Evolutionary conservation across 2,329 filamentous ascomycete genomes (phyloP), one percentile per base, ranked within the genome.

Genomic region (Ophiobolus disseminans): DNA sequence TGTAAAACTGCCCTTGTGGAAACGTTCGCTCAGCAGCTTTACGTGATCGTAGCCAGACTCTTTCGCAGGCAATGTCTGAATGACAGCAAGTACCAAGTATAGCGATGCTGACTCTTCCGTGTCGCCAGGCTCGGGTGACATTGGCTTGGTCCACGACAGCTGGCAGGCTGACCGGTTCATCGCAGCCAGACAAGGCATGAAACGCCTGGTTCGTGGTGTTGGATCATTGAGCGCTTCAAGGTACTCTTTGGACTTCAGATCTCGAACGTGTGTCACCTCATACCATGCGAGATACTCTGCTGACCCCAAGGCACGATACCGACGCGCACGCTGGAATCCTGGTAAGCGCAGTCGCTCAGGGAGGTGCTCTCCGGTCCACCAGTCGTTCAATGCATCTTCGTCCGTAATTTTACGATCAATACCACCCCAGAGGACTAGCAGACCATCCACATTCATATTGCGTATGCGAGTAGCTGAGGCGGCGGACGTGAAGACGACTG

Each of bases 291-390:
- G 23, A 46, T 60, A 58, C 21, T 51, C 31, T 14, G 37, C 23
- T 13, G 14, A n/a, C 10, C 34, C 3, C 16, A 43, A 14, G 16
- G 38, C 22, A 31, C 37, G 47, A 26, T 57, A 59, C 8, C 55
- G 48, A 34, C 41, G 45, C 30, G 58, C 58, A 19, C 48, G 46
- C 25, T 40, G 30, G 14, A 60, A 57, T n/a, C 55, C 57, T 20
- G 45, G 53, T 17, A 59, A 46, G 9, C 37, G 25, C 10, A 57
- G 43, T 11, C 55, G 53, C 46, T 61, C 58, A 22, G 45, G 50
- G 4, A 61, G 43, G 22, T 59, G 58, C 37, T 61, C 56, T 34
- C 57, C 51, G 2, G 56, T 59, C 53, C 50, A 61, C 56, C 56
- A 61, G 35, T 57, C 53, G 21, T 61, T 57, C 25, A 61, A 23